These are phyloP conservation scores for Crithidia bombi DNA, from an alignment of 208 protist species.

Conservation along the genomic window DNA sequence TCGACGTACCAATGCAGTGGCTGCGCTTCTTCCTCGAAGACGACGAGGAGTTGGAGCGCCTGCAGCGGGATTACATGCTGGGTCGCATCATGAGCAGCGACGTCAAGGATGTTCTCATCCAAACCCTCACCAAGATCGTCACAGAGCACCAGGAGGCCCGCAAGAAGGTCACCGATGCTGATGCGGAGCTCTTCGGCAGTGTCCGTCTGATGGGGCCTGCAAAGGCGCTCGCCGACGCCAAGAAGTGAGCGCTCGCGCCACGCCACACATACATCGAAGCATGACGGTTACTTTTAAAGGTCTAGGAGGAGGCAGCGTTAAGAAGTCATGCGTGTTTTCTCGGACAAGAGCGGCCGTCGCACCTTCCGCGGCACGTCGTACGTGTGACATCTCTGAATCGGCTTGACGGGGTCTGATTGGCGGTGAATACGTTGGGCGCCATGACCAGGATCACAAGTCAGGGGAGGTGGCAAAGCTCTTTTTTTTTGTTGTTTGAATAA, in stretches of 20 bases:
- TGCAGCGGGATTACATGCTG: constrained; percentile 92
- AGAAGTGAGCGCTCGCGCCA: neutral
- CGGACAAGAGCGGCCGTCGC: too few relatives aligned
- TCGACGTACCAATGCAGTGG: constrained; percentile 98
- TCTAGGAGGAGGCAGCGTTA: too few relatives aligned
- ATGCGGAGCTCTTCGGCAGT: constrained; percentile 72
- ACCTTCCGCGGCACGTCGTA: too few relatives aligned
- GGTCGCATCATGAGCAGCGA: constrained; percentile 97
- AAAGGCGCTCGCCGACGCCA: constrained; percentile 33
- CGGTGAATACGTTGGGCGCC: too few relatives aligned
- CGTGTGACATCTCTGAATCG: too few relatives aligned
- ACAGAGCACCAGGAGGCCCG: constrained; percentile 89
- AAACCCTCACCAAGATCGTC: constrained; percentile 88
- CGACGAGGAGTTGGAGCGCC: constrained; percentile 90
- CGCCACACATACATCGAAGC: neutral
- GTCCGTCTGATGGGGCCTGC: constrained; percentile 74
- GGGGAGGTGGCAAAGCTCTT: too few relatives aligned
- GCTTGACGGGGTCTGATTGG: too few relatives aligned
- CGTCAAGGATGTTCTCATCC: constrained; percentile 96
- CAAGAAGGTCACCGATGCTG: constrained; percentile 91
- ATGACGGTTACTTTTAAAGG: too few relatives aligned
- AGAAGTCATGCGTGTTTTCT: too few relatives aligned
- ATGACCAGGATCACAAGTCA: too few relatives aligned
- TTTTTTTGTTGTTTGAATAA: too few relatives aligned
- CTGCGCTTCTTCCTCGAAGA: constrained; percentile 98